Base-by-base conservation (phyloP, 352 stramenopile genomes). In the Ophiocytium majus region DNA sequence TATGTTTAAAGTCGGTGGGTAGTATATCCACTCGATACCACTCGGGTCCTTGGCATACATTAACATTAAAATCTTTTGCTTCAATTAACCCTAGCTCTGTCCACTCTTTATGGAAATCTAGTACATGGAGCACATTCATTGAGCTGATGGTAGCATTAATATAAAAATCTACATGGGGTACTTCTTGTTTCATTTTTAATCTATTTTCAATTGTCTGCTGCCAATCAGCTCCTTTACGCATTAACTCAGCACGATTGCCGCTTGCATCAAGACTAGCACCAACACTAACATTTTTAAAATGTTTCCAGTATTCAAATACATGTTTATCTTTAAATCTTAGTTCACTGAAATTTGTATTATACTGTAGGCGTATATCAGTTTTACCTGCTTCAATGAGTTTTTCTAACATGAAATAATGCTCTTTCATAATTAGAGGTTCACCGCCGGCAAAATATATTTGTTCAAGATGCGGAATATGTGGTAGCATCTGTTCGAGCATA, bases 381-480 rank as follows among this genome's bases (percentile, higher is more conserved):
- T 71, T 71, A 23, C 57, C 57, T 23, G 23, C 19, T 23, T 71
- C 57, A 71, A 71, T 71, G 57, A 71, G 57, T 23, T 23, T 23
- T 28, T 71, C 19, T 71, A 71, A 28, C 57, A 71, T 23, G 19
- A 23, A 23, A 28, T 71, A 71, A 28, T 71, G 57, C 19, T 71
- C 23, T 71, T 71, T 28, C 19, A 71, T 23, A 71, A 71, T 71
- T 23, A 71, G 57, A 28, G 57, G 57, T 71, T 71, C 57, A 71
- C 57, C 57, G 28, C 57, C 57, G 57, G 19, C 23, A 28, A 71
- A 71, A 28, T 71, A 71, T 28, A 71, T 71, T 23, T 28, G 23
- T 71, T 71, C 57, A 71, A 71, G 19, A 28, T 23, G 28, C 19
- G 23, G 19, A 28, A 71, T 71, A 28, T 71, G 23, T 71, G 23